phyloP scores from a whole-genome alignment of 116 monocot genomes.

The Papilionanthe hybrid region DNA sequence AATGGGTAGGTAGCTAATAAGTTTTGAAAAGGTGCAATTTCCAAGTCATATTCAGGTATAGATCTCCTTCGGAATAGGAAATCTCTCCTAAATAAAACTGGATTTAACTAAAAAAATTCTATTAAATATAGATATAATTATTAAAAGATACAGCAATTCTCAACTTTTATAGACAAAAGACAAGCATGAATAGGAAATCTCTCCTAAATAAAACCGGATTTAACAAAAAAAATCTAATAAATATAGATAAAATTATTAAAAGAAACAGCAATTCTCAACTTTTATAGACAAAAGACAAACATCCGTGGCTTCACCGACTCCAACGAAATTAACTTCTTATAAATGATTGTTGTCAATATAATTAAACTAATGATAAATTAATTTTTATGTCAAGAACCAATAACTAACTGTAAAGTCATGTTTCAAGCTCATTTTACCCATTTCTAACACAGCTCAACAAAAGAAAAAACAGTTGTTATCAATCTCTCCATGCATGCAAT shows the following conservation, averaged over 20 bases:
- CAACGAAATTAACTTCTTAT: neutral
- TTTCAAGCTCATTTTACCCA: neutral
- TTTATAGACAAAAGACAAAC: neutral
- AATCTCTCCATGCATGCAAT: too few species aligned
- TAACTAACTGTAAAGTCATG: neutral
- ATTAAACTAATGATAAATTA: neutral
- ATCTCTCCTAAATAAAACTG: neutral
- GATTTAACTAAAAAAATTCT: neutral
- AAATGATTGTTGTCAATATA: neutral
- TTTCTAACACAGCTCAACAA: neutral
- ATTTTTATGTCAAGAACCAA: neutral
- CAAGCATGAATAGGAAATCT: too few species aligned
- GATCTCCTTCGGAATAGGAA: neutral
- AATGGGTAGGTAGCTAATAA: neutral
- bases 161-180: neutral
- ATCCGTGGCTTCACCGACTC: neutral
- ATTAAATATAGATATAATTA: neutral
- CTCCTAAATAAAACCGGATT: neutral
- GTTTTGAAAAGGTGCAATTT: neutral
- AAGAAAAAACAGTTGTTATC: too few species aligned
- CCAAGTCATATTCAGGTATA: neutral
- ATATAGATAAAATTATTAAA: neutral
- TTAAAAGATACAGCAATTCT: neutral
- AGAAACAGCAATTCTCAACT: neutral
- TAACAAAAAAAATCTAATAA: neutral